Evolutionary conservation across 371 early-diverging fungal species (phyloP), one percentile per base, ranked within the genome.

Genomic region (Mortierella sp.): DNA sequence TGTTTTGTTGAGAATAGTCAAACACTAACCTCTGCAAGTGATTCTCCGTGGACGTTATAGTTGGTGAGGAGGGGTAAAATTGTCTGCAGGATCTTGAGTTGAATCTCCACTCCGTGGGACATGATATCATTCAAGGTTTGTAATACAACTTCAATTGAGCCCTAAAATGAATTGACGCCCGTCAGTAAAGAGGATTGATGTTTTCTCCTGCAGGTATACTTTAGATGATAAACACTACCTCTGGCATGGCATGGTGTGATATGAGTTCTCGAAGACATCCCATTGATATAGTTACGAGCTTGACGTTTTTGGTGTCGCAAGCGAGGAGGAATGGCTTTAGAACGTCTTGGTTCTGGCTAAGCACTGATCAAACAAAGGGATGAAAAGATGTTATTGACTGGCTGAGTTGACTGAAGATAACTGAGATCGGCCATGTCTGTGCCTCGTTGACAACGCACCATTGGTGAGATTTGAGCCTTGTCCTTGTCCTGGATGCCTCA

Each of bases 41-140:
- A 88, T 63, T 93, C 94, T 47, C 95, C 96, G 70, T 92, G 93
- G 66, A 87, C 86, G 33, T 87, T 85, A 79, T 96, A 97, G 70
- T 95, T 94, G 22, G 93, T 94, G 47, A 97, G 85, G 15, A 99
- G 85, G 6, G 98, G 97, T 43, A 97, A 80, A 11, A 97, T 89
- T 6, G 94, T 96, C 80, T 99, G 99, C 40, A 99, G 84, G 24
- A 96, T 91, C 74, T 97, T 97, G 58, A 99, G 87, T 76, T 99
- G 99, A 43, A 97, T 90, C 24, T 97, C 98, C 3, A 93, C 88
- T 13, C 94, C 94, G 58, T 89, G 88, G 1, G 85, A 80, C 55
- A 92, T 88, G 36, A 94, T 91, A 63, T 95, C 92, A 21, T 88
- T 91, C 60, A 97, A 86, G 10, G 93, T 91, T 50, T 89, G 85